A percentile compares a stretch with the other conserved stretches of the same genome.
phyloP scores from a whole-genome alignment of 768 basidiomycete species.

The Naganishia onofrii region DNA sequence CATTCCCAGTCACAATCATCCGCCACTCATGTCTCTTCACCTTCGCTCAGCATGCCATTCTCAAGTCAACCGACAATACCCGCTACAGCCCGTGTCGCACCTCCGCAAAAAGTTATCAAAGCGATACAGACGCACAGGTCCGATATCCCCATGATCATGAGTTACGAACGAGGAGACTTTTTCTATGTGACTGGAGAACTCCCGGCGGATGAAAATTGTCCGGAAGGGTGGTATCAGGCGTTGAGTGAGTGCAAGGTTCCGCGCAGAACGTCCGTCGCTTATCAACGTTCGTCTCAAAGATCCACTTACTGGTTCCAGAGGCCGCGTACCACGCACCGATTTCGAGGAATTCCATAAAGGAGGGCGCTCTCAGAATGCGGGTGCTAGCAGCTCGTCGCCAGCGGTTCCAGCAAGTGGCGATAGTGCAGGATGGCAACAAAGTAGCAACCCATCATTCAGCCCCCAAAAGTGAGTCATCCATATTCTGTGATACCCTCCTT shows the following conservation, averaged over 20 bases:
- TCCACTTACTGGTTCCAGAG: conserved; percentile 83
- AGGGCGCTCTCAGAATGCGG: conserved; percentile 18
- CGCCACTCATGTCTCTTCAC: conserved; percentile 28
- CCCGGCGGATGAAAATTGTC: conserved; percentile 48
- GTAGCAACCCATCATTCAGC: neutral
- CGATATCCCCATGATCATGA: conserved; percentile 75
- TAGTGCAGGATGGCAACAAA: neutral
- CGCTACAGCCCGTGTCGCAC: conserved; percentile 69
- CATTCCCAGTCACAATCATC: conserved; percentile 35
- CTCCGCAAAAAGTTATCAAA: conserved; percentile 93
- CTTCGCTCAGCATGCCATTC: conserved; percentile 61
- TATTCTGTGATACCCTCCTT: neutral
- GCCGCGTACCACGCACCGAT: conserved; percentile 77
- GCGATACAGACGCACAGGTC: conserved; percentile 69
- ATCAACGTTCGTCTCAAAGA: conserved; percentile 50
- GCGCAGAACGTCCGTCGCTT: neutral
- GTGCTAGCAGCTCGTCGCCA: neutral
- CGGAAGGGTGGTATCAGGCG: conserved; percentile 77
- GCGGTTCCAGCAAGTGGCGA: neutral
- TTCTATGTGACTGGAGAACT: conserved; percentile 87
- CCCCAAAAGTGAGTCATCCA: conserved; percentile 31
- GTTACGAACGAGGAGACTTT: conserved; percentile 92
- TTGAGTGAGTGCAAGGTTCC: conserved; percentile 58
- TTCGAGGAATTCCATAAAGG: conserved; percentile 88
- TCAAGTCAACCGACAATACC: conserved; percentile 57